phyloP scores from a whole-genome alignment of 805 yeast genomes.

The Wickerhamomyces xylosicus region DNA sequence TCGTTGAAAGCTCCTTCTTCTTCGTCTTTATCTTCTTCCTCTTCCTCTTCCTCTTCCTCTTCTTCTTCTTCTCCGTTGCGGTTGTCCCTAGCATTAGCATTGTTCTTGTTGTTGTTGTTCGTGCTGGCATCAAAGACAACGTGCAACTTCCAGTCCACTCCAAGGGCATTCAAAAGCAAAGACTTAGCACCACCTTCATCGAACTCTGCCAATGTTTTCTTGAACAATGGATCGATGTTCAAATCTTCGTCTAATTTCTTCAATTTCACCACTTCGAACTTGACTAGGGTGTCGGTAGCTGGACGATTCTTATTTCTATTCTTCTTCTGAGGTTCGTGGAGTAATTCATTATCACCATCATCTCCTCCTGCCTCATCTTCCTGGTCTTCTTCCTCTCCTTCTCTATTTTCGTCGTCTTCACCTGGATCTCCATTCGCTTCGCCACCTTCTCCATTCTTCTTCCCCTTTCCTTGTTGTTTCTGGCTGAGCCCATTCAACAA shows the following conservation, averaged over 20 bases:
- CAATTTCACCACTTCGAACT: slow-evolving; percentile 38
- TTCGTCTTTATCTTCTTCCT: slow-evolving; percentile 9
- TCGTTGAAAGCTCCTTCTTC: too few relatives aligned
- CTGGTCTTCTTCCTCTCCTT: slow-evolving; percentile 16
- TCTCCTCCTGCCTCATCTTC: slow-evolving; percentile 16
- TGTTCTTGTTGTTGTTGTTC: slow-evolving; percentile 9
- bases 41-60: slow-evolving; percentile 21
- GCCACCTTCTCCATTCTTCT: slow-evolving; percentile 15
- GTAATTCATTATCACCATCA: slow-evolving; percentile 12
- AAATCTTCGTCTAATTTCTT: slow-evolving; percentile 53
- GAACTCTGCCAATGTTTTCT: slow-evolving; percentile 64
- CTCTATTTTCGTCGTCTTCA: slow-evolving; percentile 12
- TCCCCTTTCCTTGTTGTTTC: slow-evolving; percentile 17
- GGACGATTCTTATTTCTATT: slow-evolving; percentile 16
- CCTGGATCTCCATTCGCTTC: slow-evolving; percentile 12
- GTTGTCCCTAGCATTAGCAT: slow-evolving; percentile 4
- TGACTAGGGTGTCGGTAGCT: slow-evolving; percentile 37
- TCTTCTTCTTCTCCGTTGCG: slow-evolving; percentile 4
- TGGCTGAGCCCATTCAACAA: slow-evolving; percentile 60
- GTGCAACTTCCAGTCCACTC: slow-evolving; percentile 39
- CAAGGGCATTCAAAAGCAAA: slow-evolving; percentile 50
- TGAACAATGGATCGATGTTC: slow-evolving; percentile 63
- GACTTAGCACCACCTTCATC: slow-evolving; percentile 81
- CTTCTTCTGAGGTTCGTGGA: slow-evolving; percentile 13
- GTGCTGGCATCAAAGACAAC: slow-evolving; percentile 57